These are phyloP conservation scores for Peribolospora baueri DNA, from an alignment of 768 basidiomycete species.

Conservation along the genomic window DNA sequence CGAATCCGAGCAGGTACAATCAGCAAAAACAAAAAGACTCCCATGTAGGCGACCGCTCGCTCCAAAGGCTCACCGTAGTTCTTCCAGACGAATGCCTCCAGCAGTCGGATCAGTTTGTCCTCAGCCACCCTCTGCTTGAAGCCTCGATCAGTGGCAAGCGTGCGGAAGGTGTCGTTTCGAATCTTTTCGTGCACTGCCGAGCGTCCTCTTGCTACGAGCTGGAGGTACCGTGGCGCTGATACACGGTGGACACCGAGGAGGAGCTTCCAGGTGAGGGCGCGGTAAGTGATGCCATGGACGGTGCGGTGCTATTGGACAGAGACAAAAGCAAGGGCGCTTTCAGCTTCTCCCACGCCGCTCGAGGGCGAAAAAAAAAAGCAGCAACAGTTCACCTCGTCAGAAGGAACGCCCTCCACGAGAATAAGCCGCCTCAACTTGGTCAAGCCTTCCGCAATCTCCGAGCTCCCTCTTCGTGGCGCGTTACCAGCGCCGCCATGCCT, in stretches of 20 bases:
- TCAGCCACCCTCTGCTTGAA: slow-evolving; percentile 93
- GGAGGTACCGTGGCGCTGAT: slow-evolving; percentile 27
- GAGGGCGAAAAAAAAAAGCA: too few species aligned
- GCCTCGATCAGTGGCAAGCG: slow-evolving; percentile 84
- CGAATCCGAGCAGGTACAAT: neutral
- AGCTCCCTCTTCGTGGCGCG: too few species aligned
- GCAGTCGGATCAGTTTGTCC: slow-evolving; percentile 82
- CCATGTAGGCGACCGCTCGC: neutral
- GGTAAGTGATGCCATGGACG: neutral
- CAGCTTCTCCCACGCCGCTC: too few species aligned
- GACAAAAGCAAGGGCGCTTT: too few species aligned
- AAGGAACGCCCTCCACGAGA: too few species aligned
- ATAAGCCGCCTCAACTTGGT: too few species aligned
- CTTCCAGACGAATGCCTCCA: slow-evolving; percentile 96
- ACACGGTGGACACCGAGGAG: neutral
- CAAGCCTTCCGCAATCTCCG: too few species aligned
- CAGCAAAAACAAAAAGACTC: neutral
- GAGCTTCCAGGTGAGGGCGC: neutral
- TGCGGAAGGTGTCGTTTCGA: slow-evolving; percentile 78
- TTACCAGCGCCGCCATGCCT: too few species aligned
- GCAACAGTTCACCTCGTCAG: too few species aligned
- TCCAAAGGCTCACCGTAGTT: slow-evolving; percentile 38
- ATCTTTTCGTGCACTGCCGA: slow-evolving; percentile 9
- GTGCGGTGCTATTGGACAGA: too few species aligned
- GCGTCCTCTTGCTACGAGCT: slow-evolving; percentile 47